Base-by-base conservation (phyloP, 768 basidiomycete species). In the Pisolithus sp. region DNA sequence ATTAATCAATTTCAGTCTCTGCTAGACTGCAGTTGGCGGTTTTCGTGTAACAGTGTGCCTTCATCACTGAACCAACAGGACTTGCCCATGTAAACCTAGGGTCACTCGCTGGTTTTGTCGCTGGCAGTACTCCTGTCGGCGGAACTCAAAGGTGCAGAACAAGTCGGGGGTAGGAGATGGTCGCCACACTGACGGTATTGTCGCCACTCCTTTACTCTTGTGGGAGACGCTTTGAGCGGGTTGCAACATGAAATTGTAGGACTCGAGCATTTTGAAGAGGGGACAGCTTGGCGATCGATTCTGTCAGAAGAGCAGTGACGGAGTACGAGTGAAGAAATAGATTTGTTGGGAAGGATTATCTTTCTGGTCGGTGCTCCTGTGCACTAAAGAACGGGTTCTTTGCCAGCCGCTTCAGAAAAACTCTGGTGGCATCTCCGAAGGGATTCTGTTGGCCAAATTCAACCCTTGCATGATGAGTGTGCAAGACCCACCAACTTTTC, bases 191-290 rank as follows among this genome's bases (percentile, higher is more conserved):
- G 26, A 26, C 26, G 26, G 7, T 7, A 26, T 26, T 3, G 4
- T 26, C 26, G 26, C 38, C 44, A 3, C 49, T 71, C 72, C 56
- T 78, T 71, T 2, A 73, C 71, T 51, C 77, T 74, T 37, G 74
- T 71, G 41, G 73, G 70, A 1, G 75, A 62, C 2, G 75, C 68
- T 30, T 82, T 76, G 40, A 88, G 74, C 26, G 26, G 15, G 82
- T 84, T 23, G 81, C 84, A 53, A 86, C 76, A 47, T 87, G 71
- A 20, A 81, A 83, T 60, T 73, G 74, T 57, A 88, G 66, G 15
- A 83, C 83, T 42, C 73, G 76, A 47, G 80, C 74, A 45, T 73
- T 78, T 54, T 71, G 76, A 13, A 70, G 63, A 21, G 64, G 55
- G 3, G 76, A 10, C 28, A 57, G 46, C 20, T 46, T 54, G 20